Conservation (phyloP, 2,329 filamentous ascomycete species). For the Monosporascus sp. region DNA sequence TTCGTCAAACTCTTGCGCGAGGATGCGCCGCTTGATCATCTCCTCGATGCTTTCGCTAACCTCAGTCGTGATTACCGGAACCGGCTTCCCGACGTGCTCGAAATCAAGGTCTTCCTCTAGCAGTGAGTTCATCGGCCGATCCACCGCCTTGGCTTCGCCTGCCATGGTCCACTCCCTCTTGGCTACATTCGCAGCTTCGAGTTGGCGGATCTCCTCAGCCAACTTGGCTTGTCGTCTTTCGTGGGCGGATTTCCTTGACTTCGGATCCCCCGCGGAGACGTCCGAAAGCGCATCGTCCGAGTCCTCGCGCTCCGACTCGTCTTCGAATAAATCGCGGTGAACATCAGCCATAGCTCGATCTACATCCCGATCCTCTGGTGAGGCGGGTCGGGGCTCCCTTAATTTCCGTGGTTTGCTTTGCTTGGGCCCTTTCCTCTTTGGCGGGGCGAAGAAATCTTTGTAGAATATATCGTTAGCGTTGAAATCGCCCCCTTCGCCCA, state of each 20-base stretch:
- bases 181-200: constrained; percentile 83
- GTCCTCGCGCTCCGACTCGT: constrained; percentile 59
- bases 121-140: constrained; percentile 84
- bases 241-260: constrained; percentile 74
- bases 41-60: constrained; percentile 87
- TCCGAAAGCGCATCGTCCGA: constrained; percentile 62
- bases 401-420: constrained; percentile 40
- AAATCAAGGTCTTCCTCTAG: constrained; percentile 95
- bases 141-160: constrained; percentile 78
- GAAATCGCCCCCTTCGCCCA: constrained; percentile 46
- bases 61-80: constrained; percentile 89
- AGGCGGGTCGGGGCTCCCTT: constrained; percentile 34
- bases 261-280: constrained; percentile 63
- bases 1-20: constrained; percentile 89
- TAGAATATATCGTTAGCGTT: constrained; percentile 91
- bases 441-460: constrained; percentile 88
- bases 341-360: constrained; percentile 82
- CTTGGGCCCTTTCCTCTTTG: constrained; percentile 63
- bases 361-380: constrained; percentile 60
- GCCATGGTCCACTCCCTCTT: constrained; percentile 88
- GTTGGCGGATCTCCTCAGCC: constrained; percentile 80
- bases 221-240: constrained; percentile 83
- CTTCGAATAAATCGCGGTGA: constrained; percentile 85
- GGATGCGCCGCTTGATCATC: constrained; percentile 87
- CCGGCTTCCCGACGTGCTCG: constrained; percentile 88